These are phyloP conservation scores for Grigorovia yakushimaensis DNA, from an alignment of 805 yeast species.

Conservation along the genomic window DNA sequence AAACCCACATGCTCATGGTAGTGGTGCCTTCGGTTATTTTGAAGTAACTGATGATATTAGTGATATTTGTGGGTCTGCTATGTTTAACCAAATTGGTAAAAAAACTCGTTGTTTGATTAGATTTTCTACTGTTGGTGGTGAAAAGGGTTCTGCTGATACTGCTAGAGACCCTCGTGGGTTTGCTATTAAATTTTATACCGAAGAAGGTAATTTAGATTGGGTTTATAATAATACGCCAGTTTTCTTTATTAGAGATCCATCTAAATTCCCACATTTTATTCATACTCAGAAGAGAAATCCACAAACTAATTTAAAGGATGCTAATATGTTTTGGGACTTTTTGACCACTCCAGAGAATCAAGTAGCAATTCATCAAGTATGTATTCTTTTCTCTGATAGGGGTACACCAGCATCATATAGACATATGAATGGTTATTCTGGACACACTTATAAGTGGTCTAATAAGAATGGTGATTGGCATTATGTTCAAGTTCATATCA, in stretches of 20 bases:
- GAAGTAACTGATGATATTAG: conserved; percentile 81
- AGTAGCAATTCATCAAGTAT: conserved; percentile 70
- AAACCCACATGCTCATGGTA: conserved; percentile 90
- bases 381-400: conserved; percentile 50
- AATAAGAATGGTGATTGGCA: conserved; percentile 44
- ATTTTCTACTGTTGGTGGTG: conserved; percentile 69
- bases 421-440: conserved; percentile 56
- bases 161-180: conserved; percentile 67
- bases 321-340: conserved; percentile 81
- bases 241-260: conserved; percentile 54
- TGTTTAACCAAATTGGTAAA: conserved; percentile 68
- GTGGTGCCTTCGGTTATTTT: conserved; percentile 82
- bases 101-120: conserved; percentile 64
- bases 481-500: conserved; percentile 49
- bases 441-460: conserved; percentile 55
- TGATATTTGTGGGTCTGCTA: conserved; percentile 59
- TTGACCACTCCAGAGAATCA: conserved; percentile 50
- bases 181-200: conserved; percentile 55
- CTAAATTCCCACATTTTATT: conserved; percentile 54
- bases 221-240: conserved; percentile 66
- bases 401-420: conserved; percentile 50
- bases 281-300: conserved; percentile 68
- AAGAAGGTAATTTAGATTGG: conserved; percentile 62
- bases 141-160: conserved; percentile 54
- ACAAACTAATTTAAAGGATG: conserved; percentile 62